A percentile compares a stretch with the other conserved stretches of the same genome.
Evolutionary conservation across 2,329 filamentous ascomycete species (phyloP).

Genomic region (Tolypocladium pustulatum): DNA sequence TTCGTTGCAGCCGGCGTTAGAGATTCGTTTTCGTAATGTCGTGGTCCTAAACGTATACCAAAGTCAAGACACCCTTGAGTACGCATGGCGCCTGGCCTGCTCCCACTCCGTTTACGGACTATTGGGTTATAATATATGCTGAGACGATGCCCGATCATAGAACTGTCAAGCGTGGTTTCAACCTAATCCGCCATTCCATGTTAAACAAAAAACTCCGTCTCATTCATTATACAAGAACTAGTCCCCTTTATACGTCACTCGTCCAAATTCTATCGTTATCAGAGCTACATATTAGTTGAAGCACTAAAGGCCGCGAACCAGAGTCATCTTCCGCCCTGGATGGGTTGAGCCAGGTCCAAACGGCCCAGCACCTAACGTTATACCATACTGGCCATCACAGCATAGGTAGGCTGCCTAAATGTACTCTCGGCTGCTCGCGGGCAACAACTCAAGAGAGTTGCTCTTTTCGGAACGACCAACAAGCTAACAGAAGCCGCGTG

Average conservation of each 20-base stretch:
- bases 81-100: no score
- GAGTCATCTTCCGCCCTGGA: not conserved
- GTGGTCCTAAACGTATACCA: no score
- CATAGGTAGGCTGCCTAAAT: not conserved
- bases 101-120: no score
- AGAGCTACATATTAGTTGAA: not conserved
- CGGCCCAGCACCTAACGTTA: not conserved
- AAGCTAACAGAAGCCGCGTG: not conserved
- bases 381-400: not conserved
- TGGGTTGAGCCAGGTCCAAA: not conserved
- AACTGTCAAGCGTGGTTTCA: not conserved
- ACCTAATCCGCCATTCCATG: not conserved
- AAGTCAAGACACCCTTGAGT: no score
- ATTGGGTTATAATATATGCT: no score
- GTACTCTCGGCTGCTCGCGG: not conserved
- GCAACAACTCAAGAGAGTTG: not conserved
- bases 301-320: not conserved
- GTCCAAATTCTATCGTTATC: not conserved
- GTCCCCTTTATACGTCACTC: not conserved
- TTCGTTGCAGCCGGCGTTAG: no score
- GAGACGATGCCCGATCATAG: not conserved
- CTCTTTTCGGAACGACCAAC: not conserved
- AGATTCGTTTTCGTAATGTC: no score
- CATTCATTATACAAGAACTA: not conserved
- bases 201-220: not conserved